Conservation (phyloP, 1,139 yeast genomes). For the Yamadazyma trypodendri region DNA sequence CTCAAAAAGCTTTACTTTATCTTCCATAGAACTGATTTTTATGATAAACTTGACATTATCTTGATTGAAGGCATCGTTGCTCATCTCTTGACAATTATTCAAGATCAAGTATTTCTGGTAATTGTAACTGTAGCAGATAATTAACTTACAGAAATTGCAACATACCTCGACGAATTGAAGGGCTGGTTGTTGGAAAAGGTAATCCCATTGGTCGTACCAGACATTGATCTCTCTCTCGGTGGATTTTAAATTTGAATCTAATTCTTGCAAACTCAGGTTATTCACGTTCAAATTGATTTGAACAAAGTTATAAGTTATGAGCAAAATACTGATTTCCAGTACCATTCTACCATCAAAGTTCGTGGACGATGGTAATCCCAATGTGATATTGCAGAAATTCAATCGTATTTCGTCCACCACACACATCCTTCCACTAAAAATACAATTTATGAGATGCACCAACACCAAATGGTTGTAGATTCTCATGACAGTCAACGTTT, state of each 20-base stretch:
- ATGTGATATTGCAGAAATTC: slow-evolving; percentile 59
- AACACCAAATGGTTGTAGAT: slow-evolving; percentile 74
- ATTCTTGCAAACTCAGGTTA: slow-evolving; percentile 20
- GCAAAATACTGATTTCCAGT: slow-evolving; percentile 68
- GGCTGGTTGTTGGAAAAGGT: slow-evolving; percentile 68
- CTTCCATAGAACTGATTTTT: slow-evolving; percentile 15
- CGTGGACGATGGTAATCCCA: slow-evolving; percentile 64
- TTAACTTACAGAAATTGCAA: slow-evolving; percentile 61
- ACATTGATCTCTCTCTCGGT: slow-evolving; percentile 40
- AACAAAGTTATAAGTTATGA: slow-evolving; percentile 60
- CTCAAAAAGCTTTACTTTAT: slow-evolving; percentile 25
- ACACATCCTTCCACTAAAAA: slow-evolving; percentile 73
- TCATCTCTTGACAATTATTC: slow-evolving; percentile 10
- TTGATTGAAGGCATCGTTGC: slow-evolving; percentile 20
- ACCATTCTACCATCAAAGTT: slow-evolving; percentile 84
- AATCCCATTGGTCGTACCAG: slow-evolving; percentile 76
- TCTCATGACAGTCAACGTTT: slow-evolving; percentile 52
- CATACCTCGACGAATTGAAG: slow-evolving; percentile 77
- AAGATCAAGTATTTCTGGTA: slow-evolving; percentile 22
- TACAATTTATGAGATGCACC: slow-evolving; percentile 67
- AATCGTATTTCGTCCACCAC: slow-evolving; percentile 66
- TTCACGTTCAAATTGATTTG: slow-evolving; percentile 36
- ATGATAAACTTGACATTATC: slow-evolving; percentile 26
- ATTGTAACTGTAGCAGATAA: slow-evolving; percentile 38
- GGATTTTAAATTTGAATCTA: slow-evolving; percentile 22